Conservation (phyloP, 345 rosid species). For the Angophora floribunda region DNA sequence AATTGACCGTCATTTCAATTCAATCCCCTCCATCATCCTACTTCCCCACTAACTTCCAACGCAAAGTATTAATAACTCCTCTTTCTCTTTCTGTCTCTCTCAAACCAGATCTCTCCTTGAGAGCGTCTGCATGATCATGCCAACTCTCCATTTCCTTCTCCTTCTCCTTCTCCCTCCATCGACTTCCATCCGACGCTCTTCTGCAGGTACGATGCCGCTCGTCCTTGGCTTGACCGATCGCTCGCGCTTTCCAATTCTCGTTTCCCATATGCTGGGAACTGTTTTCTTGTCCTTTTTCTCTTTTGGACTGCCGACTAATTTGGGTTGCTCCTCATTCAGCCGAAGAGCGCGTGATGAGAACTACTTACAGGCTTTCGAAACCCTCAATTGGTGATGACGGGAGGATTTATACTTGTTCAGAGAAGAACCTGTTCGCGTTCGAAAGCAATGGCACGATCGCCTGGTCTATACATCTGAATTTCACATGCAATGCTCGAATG, state of each 20-base stretch:
- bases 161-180: not conserved
- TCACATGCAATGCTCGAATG: conserved; percentile 31
- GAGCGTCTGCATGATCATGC: not conserved
- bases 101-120: not conserved
- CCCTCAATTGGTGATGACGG: conserved; percentile 61
- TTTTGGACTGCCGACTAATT: not conserved
- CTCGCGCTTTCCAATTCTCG: not conserved
- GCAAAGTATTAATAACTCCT: not conserved
- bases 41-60: not conserved
- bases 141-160: not conserved
- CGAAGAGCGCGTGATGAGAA: not conserved
- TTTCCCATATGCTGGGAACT: not conserved
- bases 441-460: conserved; percentile 67
- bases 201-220: not conserved
- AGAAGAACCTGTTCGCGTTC: conserved; percentile 51
- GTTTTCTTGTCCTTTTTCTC: not conserved
- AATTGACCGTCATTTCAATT: not conserved
- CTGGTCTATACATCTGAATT: conserved; percentile 61
- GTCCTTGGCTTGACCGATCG: not conserved
- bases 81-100: not conserved
- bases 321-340: not conserved
- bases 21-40: not conserved
- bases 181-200: not conserved
- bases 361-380: conserved; percentile 41
- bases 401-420: conserved; percentile 59